These are phyloP conservation scores for Plasmodium coatneyi DNA, from an alignment of 169 alveolate species.

Conservation along the genomic window DNA sequence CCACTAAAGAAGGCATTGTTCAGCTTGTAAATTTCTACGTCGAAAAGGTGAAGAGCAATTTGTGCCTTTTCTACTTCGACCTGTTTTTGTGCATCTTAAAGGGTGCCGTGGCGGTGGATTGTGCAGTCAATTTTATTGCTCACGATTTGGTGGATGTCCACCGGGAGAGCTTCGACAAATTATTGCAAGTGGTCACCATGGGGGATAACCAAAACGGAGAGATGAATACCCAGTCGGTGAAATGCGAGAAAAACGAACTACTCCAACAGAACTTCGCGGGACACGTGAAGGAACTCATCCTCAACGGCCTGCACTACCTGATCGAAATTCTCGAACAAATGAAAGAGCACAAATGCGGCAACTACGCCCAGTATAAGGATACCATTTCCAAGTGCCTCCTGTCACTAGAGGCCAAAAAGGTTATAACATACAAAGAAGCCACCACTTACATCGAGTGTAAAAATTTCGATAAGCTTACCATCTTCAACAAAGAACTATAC, in stretches of 20 bases:
- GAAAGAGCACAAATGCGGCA: background rate
- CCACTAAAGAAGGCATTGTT: background rate
- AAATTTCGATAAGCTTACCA: constrained; percentile 33
- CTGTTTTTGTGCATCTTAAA: constrained; percentile 28
- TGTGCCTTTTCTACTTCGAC: constrained; percentile 63
- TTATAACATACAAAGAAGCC: constrained; percentile 46
- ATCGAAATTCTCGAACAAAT: constrained; percentile 16
- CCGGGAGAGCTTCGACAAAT: background rate
- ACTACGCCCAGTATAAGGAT: constrained; percentile 28
- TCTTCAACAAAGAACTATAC: constrained; percentile 43
- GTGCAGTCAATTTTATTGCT: constrained; percentile 21
- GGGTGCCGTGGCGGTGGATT: constrained; percentile 6
- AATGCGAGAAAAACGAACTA: background rate
- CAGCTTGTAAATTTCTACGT: background rate
- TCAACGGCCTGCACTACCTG: constrained; percentile 38
- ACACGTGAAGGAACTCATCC: constrained; percentile 22
- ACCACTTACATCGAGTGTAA: constrained; percentile 48
- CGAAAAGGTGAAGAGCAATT: background rate
- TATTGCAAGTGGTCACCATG: background rate
- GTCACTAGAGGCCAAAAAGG: background rate
- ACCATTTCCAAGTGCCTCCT: background rate
- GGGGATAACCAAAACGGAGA: background rate
- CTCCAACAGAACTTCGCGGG: background rate
- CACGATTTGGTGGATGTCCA: constrained; percentile 8
- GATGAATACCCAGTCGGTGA: background rate